Evolutionary conservation across 2,329 filamentous ascomycete genomes (phyloP).

Genomic region (Aspergillus terreus): DNA sequence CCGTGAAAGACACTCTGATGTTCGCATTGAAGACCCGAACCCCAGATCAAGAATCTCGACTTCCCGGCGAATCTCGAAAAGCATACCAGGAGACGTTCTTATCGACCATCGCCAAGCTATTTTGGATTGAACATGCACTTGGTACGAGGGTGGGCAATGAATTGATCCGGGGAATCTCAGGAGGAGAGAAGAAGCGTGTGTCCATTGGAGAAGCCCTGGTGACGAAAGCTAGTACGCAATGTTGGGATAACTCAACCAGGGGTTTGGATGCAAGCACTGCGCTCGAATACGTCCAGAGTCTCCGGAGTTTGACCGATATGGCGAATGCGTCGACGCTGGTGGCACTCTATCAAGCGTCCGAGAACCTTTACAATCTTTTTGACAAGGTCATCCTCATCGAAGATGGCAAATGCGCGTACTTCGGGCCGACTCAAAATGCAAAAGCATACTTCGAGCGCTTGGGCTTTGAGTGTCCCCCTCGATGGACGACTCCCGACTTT

Average conservation of each 20-base stretch:
- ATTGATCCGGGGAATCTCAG: conserved; percentile 66
- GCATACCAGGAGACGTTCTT: conserved; percentile 62
- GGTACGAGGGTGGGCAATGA: conserved; percentile 74
- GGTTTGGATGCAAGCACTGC: conserved; percentile 73
- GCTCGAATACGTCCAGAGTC: conserved; percentile 66
- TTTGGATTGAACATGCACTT: conserved; percentile 68
- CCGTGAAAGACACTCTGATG: conserved; percentile 67
- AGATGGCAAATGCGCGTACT: conserved; percentile 68
- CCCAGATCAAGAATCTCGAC: conserved; percentile 57
- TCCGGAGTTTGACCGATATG: conserved; percentile 64
- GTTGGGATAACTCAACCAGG: conserved; percentile 73
- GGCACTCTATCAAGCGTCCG: conserved; percentile 66
- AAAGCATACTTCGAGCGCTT: conserved; percentile 67
- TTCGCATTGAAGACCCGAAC: conserved; percentile 70
- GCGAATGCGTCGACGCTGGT: conserved; percentile 60
- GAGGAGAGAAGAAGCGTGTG: conserved; percentile 73
- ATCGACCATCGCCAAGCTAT: conserved; percentile 65
- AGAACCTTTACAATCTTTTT: conserved; percentile 53
- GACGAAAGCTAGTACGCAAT: conserved; percentile 61
- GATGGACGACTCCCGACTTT: conserved; percentile 73
- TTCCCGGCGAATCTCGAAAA: conserved; percentile 58
- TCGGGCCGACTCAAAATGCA: conserved; percentile 60
- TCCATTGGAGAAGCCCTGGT: conserved; percentile 76
- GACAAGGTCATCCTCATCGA: conserved; percentile 68
- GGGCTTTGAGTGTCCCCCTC: conserved; percentile 67